These are phyloP conservation scores for Sphaerulina musiva DNA, from an alignment of 2,329 filamentous ascomycete species.

Conservation along the genomic window DNA sequence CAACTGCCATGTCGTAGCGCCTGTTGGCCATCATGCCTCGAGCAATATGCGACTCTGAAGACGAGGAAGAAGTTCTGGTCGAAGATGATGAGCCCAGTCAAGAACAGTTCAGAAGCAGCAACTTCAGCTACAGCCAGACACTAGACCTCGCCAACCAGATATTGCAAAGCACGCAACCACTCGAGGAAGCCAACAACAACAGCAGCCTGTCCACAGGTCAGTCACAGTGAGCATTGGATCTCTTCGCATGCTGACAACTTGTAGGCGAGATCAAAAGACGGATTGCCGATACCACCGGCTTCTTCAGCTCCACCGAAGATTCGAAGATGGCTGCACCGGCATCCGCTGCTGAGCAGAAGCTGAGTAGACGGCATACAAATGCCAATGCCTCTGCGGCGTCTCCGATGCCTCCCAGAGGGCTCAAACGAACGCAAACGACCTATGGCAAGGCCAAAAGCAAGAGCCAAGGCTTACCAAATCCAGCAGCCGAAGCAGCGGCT, in stretches of 20 bases:
- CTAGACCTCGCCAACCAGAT: constrained; percentile 5
- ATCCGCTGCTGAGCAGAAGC: constrained; percentile 17
- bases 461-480: constrained; percentile 2
- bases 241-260: constrained; percentile 1
- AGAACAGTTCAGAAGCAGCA: constrained; percentile 6
- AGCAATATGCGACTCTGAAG: constrained; percentile 17
- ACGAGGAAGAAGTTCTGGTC: constrained; percentile 14
- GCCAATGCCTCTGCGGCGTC: constrained; percentile 2
- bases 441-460: constrained; percentile 15
- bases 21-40: constrained; percentile 5
- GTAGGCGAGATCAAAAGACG: constrained; percentile 21
- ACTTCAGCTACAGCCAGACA: constrained; percentile 1
- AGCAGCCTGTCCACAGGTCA: constrained; percentile 18
- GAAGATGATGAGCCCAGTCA: constrained; percentile 12
- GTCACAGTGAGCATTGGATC: background rate
- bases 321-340: constrained; percentile 10
- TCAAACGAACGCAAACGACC: constrained; percentile 24
- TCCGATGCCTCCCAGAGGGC: constrained; percentile 10
- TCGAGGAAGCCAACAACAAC: constrained; percentile 6
- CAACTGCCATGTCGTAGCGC: constrained; percentile 7
- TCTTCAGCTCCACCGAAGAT: constrained; percentile 18
- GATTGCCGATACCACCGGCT: constrained; percentile 23
- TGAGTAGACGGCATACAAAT: constrained; percentile 21
- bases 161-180: constrained; percentile 6
- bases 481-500: background rate